Evolutionary conservation across 2,329 filamentous ascomycete species (phyloP).

Genomic region (Epichloe bromicola): DNA sequence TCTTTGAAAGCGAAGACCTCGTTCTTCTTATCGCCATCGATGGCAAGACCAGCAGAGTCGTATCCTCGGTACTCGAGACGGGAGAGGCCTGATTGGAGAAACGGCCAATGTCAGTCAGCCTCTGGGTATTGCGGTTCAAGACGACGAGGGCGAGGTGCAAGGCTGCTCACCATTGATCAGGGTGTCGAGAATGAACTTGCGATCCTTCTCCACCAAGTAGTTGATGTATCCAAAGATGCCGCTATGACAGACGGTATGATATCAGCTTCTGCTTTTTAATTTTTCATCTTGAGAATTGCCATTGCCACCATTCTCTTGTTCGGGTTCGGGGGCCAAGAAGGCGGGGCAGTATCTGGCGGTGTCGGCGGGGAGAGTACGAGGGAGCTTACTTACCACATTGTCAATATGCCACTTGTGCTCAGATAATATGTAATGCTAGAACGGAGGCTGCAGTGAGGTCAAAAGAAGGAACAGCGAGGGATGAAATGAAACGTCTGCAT

Average conservation of each 20-base stretch:
- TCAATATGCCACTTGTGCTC: conserved; percentile 8
- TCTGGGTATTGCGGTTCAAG: not conserved
- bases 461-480: conserved; percentile 4
- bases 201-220: conserved; percentile 97
- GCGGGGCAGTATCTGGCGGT: conserved; percentile 8
- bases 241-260: conserved; percentile 32
- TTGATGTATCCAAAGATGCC: conserved; percentile 98
- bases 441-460: not conserved
- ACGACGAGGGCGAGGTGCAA: not conserved
- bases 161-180: conserved; percentile 73
- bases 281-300: not conserved
- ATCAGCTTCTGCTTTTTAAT: conserved; percentile 12
- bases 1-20: conserved; percentile 97
- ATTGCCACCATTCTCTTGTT: conserved; percentile 3
- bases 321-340: not conserved
- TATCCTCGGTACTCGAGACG: conserved; percentile 98
- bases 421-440: not conserved
- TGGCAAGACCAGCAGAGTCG: conserved; percentile 88
- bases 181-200: conserved; percentile 90
- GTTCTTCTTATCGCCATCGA: conserved; percentile 98
- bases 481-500: conserved; percentile 1
- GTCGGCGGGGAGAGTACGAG: conserved; percentile 1
- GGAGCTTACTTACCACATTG: conserved; percentile 15
- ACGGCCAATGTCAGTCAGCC: conserved; percentile 11
- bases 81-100: conserved; percentile 54